Base-by-base conservation (phyloP, 768 basidiomycete species). In the Tricholoma furcatifolium region DNA sequence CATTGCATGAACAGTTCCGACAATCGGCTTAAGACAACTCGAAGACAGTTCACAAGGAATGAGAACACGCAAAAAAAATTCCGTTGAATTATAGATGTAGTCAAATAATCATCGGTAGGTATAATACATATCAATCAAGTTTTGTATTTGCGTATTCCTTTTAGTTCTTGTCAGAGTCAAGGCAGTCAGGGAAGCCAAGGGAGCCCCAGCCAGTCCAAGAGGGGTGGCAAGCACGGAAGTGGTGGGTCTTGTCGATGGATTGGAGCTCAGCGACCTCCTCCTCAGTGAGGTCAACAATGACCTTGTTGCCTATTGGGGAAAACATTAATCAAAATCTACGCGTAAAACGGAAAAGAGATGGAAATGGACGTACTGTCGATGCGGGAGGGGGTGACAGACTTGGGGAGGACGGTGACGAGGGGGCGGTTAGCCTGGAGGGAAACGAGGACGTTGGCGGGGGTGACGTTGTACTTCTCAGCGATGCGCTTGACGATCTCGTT, bases 391-490 rank as follows among this genome's bases (percentile, higher is more conserved):
- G 84, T 91, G 38, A 92, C 90, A 4, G 85, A 88, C 73, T 93
- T 93, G 20, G 88, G 77, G 35, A 93, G 72, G 23, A 89, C 89
- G 40, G 70, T 78, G 40, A 85, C 79, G 38, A 77, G 73, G 6
- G 76, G 76, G 54, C 77, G 76, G 70, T 88, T 90, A 21, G 85
- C 87, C 59, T 91, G 87, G 41, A 90, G 76, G 2, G 85, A 85
- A 50, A 91, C 72, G 50, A 91, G 75, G 50, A 92, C 67, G 46
- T 82, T 87, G n/a, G 85, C 81, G 11, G 84, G 80, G 7, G 71
- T 60, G 27, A 85, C 83, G 8, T 63, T 61, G 69, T 90, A 69
- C 64, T 83, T 84, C 51, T 75, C 70, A 1, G 89, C 88, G 39
- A 93, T 75, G 67, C 76, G 76, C 51, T 68, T 67, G 44, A 92